Conservation (phyloP, 768 basidiomycete species). For the Trametes sanguinea region DNA sequence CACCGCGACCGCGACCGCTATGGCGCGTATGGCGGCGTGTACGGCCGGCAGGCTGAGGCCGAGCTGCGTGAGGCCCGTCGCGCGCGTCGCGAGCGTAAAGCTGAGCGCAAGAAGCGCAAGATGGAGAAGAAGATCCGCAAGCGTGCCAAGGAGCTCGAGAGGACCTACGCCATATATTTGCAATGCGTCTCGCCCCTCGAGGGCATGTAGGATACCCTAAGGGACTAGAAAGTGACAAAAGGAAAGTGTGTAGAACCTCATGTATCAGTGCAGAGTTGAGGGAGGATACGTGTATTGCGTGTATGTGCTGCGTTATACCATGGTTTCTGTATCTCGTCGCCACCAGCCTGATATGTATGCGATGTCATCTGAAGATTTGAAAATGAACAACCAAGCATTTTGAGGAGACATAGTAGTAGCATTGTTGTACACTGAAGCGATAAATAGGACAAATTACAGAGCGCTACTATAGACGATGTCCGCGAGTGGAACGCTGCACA, state of each 20-base stretch:
- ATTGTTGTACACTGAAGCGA: conserved; percentile 3
- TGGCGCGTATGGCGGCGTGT: conserved; percentile 38
- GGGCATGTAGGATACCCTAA: background rate
- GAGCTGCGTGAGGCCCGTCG: conserved; percentile 55
- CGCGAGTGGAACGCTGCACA: background rate
- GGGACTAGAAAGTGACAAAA: no score
- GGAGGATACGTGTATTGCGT: background rate
- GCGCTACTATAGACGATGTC: conserved; percentile 21
- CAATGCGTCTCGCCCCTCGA: conserved; percentile 43
- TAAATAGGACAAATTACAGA: conserved; percentile 14
- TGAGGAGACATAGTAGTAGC: background rate
- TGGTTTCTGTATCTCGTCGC: background rate
- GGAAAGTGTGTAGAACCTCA: background rate
- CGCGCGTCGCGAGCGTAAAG: conserved; percentile 50
- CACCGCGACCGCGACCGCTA: conserved; percentile 26
- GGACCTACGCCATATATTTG: conserved; percentile 64
- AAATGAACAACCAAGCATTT: no score
- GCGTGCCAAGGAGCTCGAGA: conserved; percentile 61
- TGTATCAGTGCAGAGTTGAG: background rate
- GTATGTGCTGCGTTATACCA: background rate
- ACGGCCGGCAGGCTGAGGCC: conserved; percentile 44
- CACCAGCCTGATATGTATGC: background rate
- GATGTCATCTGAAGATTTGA: no score
- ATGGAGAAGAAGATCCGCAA: conserved; percentile 65
- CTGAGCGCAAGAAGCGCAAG: conserved; percentile 60